Base-by-base conservation (phyloP, 352 stramenopile species). In the Phytophthora lateralis region DNA sequence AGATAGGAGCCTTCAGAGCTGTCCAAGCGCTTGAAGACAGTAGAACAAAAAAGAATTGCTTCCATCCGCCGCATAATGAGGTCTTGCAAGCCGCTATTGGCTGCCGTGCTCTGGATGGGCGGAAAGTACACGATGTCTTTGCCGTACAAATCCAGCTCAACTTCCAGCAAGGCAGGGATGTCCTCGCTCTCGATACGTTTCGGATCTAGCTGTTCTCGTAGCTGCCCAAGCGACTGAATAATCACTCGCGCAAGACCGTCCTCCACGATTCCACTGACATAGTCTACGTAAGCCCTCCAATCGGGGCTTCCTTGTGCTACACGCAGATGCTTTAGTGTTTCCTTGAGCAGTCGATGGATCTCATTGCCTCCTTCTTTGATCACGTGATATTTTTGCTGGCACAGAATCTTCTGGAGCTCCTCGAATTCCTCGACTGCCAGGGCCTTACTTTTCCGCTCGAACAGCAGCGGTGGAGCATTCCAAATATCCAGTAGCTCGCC, bases 241-340 rank as follows among this genome's bases (percentile, higher is more conserved):
- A 96, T 75, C 11, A 93, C 85, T 44, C 78, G 78, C 6, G 73
- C 78, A 14, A 97, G 71, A 0, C 89, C 90, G 35, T 91, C 84
- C 52, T 97, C 88, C 17, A 97, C 90, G 39, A 96, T 91, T 3
- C 79, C 88, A 58, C 95, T 98, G 14, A 97, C 74, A 37, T 96
- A 98, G 38, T 97, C 91, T 4, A 97, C 89, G 55, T 97, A 98
- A 1, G 89, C 89, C 42, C 94, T 89, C 92, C 92, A 98, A 46
- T 98, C 92, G 3, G 91, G 91, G 14, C 91, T 91, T 21, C 92
- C 92, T 71, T 96, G 85, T 0, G 83, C 93, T 2, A 98, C 85
- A 20, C 95, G 90, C 7, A 98, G 69, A 12, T 82, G 85, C 48
- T 94, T 91, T n/a, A 97, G 76, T 6, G 88, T 93, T 27, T 97